phyloP scores from a whole-genome alignment of 2,329 filamentous ascomycete species.

The Aspergillus vadensis region DNA sequence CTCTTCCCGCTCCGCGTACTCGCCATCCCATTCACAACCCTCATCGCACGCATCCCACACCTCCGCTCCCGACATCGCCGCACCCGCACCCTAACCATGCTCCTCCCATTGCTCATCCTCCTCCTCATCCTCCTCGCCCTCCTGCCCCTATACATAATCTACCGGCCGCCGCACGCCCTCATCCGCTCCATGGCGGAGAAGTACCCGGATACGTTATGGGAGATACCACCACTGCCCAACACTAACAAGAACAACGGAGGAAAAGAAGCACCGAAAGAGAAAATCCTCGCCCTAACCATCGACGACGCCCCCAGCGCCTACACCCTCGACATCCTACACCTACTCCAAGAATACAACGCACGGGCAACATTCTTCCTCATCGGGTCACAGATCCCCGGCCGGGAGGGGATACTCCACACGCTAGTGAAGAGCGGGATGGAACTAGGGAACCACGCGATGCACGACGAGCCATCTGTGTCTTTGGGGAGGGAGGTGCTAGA shows the following conservation, averaged over 20 bases:
- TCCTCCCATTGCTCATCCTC: constrained; percentile 32
- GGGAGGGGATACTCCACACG: constrained; percentile 49
- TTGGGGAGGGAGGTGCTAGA: constrained; percentile 56
- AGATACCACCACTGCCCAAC: constrained; percentile 49
- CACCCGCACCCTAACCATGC: constrained; percentile 34
- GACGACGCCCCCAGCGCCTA: constrained; percentile 80
- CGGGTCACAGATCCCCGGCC: constrained; percentile 55
- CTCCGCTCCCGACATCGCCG: constrained; percentile 17
- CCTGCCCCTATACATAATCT: constrained; percentile 67
- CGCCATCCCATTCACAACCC: constrained; percentile 14
- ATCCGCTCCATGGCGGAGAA: constrained; percentile 69
- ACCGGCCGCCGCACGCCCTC: constrained; percentile 75
- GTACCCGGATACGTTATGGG: constrained; percentile 80
- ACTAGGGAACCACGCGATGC: constrained; percentile 86
- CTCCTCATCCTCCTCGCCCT: constrained; percentile 30
- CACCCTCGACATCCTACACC: constrained; percentile 68
- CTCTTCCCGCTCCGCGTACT: not conserved
- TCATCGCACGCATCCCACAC: constrained; percentile 17
- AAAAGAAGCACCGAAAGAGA: no score
- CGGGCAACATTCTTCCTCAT: constrained; percentile 86
- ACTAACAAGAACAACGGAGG: constrained; percentile 39
- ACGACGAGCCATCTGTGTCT: constrained; percentile 74
- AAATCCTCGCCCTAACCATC: constrained; percentile 80
- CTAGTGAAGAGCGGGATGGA: constrained; percentile 67
- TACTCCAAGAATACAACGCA: constrained; percentile 57